Evolutionary conservation across 768 basidiomycete species (phyloP).

Genomic region (Mycena galericulata): DNA sequence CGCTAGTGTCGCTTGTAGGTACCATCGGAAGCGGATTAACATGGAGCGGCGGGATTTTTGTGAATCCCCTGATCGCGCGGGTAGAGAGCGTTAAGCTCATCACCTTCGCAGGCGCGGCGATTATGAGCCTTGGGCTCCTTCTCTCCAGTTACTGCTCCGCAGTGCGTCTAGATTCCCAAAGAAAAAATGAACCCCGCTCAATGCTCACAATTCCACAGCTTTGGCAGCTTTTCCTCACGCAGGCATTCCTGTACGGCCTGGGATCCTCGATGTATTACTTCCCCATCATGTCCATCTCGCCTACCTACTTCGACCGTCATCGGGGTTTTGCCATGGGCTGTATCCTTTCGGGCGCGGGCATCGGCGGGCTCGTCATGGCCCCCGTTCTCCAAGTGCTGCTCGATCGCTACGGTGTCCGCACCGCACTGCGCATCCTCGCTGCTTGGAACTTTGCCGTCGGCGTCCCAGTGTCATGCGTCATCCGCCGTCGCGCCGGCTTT

Average conservation of each 20-base stretch:
- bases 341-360: conserved; percentile 54
- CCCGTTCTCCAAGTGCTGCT: conserved; percentile 52
- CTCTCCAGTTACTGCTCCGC: conserved; percentile 53
- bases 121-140: conserved; percentile 57
- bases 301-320: conserved; percentile 56
- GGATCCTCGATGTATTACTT: conserved; percentile 59
- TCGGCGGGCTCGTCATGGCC: conserved; percentile 58
- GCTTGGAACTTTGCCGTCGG: conserved; percentile 54
- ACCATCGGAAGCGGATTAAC: conserved; percentile 58
- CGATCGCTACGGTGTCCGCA: conserved; percentile 48
- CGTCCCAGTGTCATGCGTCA: conserved; percentile 51
- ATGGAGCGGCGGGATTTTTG: conserved; percentile 60
- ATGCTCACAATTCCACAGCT: conserved; percentile 49
- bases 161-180: conserved; percentile 39
- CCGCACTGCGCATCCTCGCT: conserved; percentile 53
- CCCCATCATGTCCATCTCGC: conserved; percentile 56
- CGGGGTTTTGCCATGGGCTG: conserved; percentile 59
- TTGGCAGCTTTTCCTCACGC: conserved; percentile 58
- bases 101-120: conserved; percentile 48
- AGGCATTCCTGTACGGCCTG: conserved; percentile 55
- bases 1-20: conserved; percentile 55
- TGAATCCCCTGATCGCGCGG: conserved; percentile 53
- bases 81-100: conserved; percentile 48
- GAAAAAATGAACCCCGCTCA: conserved; percentile 51
- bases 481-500: conserved; percentile 42